phyloP scores from a whole-genome alignment of 1,284 basidiomycete species.

The Cystobasidium slooffiae region DNA sequence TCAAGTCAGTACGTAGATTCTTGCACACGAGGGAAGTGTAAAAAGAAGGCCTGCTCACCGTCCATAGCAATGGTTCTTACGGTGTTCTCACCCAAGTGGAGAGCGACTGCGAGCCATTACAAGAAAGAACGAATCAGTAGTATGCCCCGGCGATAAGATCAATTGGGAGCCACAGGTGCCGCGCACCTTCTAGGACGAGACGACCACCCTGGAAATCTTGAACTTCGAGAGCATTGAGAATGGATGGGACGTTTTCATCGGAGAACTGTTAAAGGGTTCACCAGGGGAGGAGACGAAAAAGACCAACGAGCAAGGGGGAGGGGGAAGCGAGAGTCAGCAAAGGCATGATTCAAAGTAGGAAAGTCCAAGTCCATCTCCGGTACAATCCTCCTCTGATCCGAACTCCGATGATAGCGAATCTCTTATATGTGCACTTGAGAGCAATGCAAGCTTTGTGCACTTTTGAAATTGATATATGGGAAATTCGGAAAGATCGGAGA shows the following conservation, averaged over 20 bases:
- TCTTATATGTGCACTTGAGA: too few relatives aligned
- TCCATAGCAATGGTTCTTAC: slow-evolving; percentile 71
- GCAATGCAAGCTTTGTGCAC: too few relatives aligned
- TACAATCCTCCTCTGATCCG: too few relatives aligned
- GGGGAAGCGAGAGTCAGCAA: slow-evolving; percentile 7
- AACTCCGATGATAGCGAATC: too few relatives aligned
- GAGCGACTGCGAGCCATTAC: slow-evolving; percentile 69
- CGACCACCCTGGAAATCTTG: slow-evolving; percentile 82
- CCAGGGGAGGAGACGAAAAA: too few relatives aligned
- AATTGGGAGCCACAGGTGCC: neutral
- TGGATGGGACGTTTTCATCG: slow-evolving; percentile 77
- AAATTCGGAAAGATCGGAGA: neutral
- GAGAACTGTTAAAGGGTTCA: slow-evolving; percentile 53
- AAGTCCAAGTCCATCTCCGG: neutral
- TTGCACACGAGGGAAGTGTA: too few relatives aligned
- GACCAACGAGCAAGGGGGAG: neutral
- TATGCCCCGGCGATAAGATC: too few relatives aligned
- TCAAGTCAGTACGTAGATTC: neutral
- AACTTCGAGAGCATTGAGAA: slow-evolving; percentile 97
- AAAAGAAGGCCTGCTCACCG: slow-evolving; percentile 25
- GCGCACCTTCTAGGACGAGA: slow-evolving; percentile 56
- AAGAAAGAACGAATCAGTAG: slow-evolving; percentile 63
- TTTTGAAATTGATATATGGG: neutral
- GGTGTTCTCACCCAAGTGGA: slow-evolving; percentile 97
- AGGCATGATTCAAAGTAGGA: neutral